Evolutionary conservation across 2,329 filamentous ascomycete species (phyloP), one percentile per base, ranked within the genome.

Genomic region (Aspergillus hortae): DNA sequence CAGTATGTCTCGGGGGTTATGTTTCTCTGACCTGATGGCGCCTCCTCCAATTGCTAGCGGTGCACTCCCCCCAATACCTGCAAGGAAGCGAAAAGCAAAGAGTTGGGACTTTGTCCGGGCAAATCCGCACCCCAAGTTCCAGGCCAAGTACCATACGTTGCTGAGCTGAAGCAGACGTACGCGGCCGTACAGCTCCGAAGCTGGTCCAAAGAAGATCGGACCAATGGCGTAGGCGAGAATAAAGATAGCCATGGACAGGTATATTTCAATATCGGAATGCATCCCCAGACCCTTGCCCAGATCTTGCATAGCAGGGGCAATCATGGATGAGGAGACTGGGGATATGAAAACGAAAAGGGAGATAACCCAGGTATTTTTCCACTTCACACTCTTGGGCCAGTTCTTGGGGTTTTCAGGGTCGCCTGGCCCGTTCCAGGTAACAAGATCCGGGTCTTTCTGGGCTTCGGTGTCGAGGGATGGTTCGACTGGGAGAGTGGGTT

Each of bases 321-420:
- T 61, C 76, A 86, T 86, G 35, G 80, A 80, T 4, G 80, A 84
- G 2, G 83, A 82, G 25, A 87, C 80, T 0, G 84, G 82, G 3
- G 81, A 82, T 53, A 86, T 80, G 58, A 85, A 77, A 4, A 80
- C 82, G 63, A 84, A 84, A 41, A 74, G 68, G 0, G 82, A 77
- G 27, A 84, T 70, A 47, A 82, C 69, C 36, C 80, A 70, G 1
- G 80, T 78, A 19, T 76, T 76, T 1, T 67, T 66, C 84, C 82
- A 86, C 66, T 84, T 85, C 61, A 74, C 77, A 21, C 63, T 66
- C n/a, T 65, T 69, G 0, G 72, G 53, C 82, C 84, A 87, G 67
- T 84, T 83, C 46, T 71, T 70, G 2, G 74, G 74, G 46, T 77
- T 74, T 10, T 66, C 65, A 1, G 70, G 69, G 49, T 77, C 75